Conservation (phyloP, 2,329 filamentous ascomycete species). For the Podosphaera fusca region DNA sequence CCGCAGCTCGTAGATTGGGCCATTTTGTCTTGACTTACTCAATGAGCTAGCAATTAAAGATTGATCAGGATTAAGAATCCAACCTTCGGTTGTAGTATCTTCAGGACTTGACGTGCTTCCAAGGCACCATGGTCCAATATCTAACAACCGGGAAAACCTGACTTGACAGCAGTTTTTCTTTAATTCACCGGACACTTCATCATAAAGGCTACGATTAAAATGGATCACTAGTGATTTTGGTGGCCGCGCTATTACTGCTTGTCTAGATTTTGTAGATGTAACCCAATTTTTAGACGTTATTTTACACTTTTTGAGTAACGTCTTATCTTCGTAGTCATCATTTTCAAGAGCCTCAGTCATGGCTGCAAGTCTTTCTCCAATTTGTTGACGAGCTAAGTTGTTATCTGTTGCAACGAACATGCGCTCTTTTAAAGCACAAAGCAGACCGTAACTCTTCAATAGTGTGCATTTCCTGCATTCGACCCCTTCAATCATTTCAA, state of each 20-base stretch:
- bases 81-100: slow-evolving; percentile 31
- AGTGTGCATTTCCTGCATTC: slow-evolving; percentile 84
- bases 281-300: slow-evolving; percentile 45
- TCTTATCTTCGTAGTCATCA: slow-evolving; percentile 56
- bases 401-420: slow-evolving; percentile 14
- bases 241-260: slow-evolving; percentile 62
- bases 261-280: slow-evolving; percentile 66
- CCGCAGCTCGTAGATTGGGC: slow-evolving; percentile 50
- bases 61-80: slow-evolving; percentile 41
- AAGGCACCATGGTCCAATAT: slow-evolving; percentile 69
- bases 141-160: slow-evolving; percentile 47
- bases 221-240: slow-evolving; percentile 68
- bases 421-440: slow-evolving; percentile 24
- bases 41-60: slow-evolving; percentile 48
- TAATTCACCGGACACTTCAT: slow-evolving; percentile 56
- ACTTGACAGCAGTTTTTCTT: slow-evolving; percentile 69
- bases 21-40: slow-evolving; percentile 26
- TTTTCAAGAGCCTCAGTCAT: slow-evolving; percentile 52
- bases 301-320: slow-evolving; percentile 37
- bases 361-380: slow-evolving; percentile 32
- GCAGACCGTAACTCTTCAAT: slow-evolving; percentile 27
- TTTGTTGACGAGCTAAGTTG: slow-evolving; percentile 13
- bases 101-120: slow-evolving; percentile 25
- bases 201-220: slow-evolving; percentile 77
- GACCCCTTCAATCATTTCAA: slow-evolving; percentile 73